A percentile compares a stretch with the other conserved stretches of the same genome.
phyloP scores from a whole-genome alignment of 805 yeast species.

The Ascoidea tarda region DNA sequence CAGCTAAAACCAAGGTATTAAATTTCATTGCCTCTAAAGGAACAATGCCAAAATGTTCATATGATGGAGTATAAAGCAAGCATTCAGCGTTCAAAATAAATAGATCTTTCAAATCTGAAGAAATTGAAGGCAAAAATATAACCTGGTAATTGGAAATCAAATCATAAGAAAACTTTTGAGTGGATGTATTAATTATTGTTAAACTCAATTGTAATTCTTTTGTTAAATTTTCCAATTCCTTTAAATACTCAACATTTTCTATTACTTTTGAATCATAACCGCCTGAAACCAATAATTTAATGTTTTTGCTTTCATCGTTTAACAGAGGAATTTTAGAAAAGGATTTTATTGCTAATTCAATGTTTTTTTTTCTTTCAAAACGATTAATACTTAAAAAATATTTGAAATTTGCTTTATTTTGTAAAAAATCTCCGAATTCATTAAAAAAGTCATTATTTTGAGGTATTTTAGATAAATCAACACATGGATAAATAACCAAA shows the following conservation, averaged over 20 bases:
- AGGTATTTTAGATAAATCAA: constrained; percentile 25
- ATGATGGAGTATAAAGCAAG: constrained; percentile 76
- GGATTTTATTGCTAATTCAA: constrained; percentile 62
- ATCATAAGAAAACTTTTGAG: constrained; percentile 12
- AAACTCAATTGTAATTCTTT: constrained; percentile 28
- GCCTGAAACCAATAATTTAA: constrained; percentile 66
- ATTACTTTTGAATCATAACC: constrained; percentile 71
- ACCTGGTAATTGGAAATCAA: constrained; percentile 25
- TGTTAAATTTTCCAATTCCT: constrained; percentile 40
- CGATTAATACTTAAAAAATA: constrained; percentile 72
- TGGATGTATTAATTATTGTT: constrained; percentile 22
- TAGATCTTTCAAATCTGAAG: constrained; percentile 46
- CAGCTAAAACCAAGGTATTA: constrained; percentile 75
- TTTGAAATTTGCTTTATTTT: constrained; percentile 9
- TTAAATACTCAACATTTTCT: constrained; percentile 65
- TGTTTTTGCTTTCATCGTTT: constrained; percentile 17
- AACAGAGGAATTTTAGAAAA: constrained; percentile 30
- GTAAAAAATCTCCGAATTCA: constrained; percentile 8
- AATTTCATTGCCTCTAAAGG: constrained; percentile 90
- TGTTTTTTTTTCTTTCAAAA: constrained; percentile 76
- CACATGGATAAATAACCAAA: constrained; percentile 43
- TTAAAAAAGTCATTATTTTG: constrained; percentile 9
- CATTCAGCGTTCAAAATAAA: constrained; percentile 43
- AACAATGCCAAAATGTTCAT: constrained; percentile 95
- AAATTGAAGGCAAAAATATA: constrained; percentile 70